Conservation (phyloP, 352 stramenopile species). For the Globisporangium parvum region DNA sequence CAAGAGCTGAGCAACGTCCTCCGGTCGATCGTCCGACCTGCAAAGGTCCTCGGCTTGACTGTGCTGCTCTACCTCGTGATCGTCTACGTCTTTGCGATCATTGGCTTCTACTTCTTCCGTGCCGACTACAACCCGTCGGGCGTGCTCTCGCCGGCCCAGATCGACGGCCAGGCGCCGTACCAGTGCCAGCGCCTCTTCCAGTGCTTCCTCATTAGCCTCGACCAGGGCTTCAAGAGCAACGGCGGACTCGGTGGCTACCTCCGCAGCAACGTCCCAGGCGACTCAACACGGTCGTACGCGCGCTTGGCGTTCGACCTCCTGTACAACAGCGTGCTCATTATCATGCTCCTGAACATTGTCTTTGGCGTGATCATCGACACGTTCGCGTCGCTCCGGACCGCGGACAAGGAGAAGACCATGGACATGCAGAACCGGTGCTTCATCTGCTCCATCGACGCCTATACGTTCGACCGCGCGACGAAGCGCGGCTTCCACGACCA, state of each 20-base stretch:
- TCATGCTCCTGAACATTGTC: conserved; percentile 71
- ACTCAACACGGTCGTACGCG: conserved; percentile 32
- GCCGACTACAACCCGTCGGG: conserved; percentile 42
- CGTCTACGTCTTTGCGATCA: conserved; percentile 67
- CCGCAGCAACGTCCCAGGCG: conserved; percentile 27
- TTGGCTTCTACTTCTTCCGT: conserved; percentile 72
- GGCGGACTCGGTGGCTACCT: conserved; percentile 55
- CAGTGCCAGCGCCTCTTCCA: conserved; percentile 64
- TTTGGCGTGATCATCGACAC: conserved; percentile 82
- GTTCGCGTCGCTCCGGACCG: conserved; percentile 61
- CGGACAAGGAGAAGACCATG: conserved; percentile 56
- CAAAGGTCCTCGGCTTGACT: conserved; percentile 52
- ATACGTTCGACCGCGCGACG: conserved; percentile 64
- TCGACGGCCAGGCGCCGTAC: conserved; percentile 32
- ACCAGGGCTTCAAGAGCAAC: conserved; percentile 66
- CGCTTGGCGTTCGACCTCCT: conserved; percentile 55
- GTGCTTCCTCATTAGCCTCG: conserved; percentile 65
- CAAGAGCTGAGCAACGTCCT: conserved; percentile 69
- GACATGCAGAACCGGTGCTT: conserved; percentile 74
- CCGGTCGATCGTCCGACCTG: conserved; percentile 50
- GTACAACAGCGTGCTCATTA: conserved; percentile 67
- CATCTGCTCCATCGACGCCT: conserved; percentile 76
- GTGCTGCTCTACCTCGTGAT: conserved; percentile 64
- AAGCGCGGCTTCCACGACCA: conserved; percentile 70
- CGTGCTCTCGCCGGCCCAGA: conserved; percentile 25